These are phyloP conservation scores for Rosa rugosa DNA, from an alignment of 306 rosid species.

Conservation along the genomic window DNA sequence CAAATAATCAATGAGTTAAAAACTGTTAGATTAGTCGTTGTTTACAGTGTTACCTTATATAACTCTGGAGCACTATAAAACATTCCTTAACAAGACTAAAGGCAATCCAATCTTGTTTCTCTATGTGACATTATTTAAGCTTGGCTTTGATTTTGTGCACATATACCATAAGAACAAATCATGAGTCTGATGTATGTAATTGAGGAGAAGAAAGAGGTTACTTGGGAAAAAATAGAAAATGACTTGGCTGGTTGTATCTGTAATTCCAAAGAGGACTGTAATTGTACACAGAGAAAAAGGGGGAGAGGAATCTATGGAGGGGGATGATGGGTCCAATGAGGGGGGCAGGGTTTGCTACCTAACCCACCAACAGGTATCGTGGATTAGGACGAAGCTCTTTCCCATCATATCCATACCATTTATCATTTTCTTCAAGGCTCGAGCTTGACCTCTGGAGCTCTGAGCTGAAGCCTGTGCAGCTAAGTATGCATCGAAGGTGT, in stretches of 20 bases:
- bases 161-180: neutral
- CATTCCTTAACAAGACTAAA: neutral
- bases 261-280: conserved; percentile 32
- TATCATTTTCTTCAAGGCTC: conserved; percentile 27
- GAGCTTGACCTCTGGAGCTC: neutral
- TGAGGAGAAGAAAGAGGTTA: conserved; percentile 30
- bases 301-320: conserved; percentile 69
- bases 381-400: conserved; percentile 76
- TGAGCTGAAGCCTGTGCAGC: neutral
- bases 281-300: conserved; percentile 23
- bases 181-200: neutral
- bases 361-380: conserved; percentile 99
- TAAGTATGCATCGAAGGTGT: neutral
- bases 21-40: too few species aligned
- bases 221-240: conserved; percentile 53
- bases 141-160: neutral
- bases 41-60: too few species aligned
- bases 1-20: too few species aligned
- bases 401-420: conserved; percentile 53
- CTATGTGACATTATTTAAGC: neutral
- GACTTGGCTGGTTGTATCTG: conserved; percentile 54
- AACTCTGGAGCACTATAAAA: neutral
- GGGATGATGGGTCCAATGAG: conserved; percentile 73
- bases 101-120: neutral
- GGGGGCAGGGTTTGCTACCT: conserved; percentile 98